Conservation (phyloP, 352 stramenopile genomes). For the Globisporangium canariense region DNA sequence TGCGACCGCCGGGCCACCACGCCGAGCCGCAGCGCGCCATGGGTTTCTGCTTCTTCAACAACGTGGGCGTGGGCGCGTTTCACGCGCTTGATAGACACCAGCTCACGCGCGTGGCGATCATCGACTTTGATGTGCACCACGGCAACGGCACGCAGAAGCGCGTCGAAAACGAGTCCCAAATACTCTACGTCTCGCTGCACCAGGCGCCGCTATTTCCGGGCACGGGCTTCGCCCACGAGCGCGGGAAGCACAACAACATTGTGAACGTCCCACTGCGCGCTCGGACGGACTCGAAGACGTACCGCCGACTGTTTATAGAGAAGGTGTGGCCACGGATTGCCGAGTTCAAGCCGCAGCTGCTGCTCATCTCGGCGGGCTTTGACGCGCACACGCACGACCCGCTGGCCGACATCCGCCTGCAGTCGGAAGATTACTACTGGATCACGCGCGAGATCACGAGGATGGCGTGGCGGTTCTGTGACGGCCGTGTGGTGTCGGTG, state of each 20-base stretch:
- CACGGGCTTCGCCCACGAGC: conserved; percentile 38
- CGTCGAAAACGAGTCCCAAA: conserved; percentile 30
- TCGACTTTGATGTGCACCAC: conserved; percentile 92
- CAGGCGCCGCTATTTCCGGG: conserved; percentile 67
- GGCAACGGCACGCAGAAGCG: conserved; percentile 83
- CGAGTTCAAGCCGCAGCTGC: conserved; percentile 89
- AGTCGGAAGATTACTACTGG: conserved; percentile 31
- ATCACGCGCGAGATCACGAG: conserved; percentile 25
- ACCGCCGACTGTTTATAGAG: conserved; percentile 50
- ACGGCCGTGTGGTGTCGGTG: conserved; percentile 50
- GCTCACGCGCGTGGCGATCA: conserved; percentile 52
- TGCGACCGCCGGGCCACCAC: conserved; percentile 86
- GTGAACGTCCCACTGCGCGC: conserved; percentile 30
- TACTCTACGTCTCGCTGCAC: conserved; percentile 42
- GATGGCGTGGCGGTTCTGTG: conserved; percentile 40
- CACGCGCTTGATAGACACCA: conserved; percentile 28
- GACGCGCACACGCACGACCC: conserved; percentile 93
- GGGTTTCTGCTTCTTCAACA: conserved; percentile 89
- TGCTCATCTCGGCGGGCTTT: conserved; percentile 95
- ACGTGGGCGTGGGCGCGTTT: conserved; percentile 70
- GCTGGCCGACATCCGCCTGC: conserved; percentile 66
- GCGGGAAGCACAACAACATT: conserved; percentile 73
- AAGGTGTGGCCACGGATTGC: conserved; percentile 53
- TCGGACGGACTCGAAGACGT: conserved; percentile 57
- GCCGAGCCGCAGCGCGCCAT: conserved; percentile 62